These are phyloP conservation scores for Megacollybia platyphylla DNA, from an alignment of 1,284 basidiomycete species.

Conservation along the genomic window DNA sequence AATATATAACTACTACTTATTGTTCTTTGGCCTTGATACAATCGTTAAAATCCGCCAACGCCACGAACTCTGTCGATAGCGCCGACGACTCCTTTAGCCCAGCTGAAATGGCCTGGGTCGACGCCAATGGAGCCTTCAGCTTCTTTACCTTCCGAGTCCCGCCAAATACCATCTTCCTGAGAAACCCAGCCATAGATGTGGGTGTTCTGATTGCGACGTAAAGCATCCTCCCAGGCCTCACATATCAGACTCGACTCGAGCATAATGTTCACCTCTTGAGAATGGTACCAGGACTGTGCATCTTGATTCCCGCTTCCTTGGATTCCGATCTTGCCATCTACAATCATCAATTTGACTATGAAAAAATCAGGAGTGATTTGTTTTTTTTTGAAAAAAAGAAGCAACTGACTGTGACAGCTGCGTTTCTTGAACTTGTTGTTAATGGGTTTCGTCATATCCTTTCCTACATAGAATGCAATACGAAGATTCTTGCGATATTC, in stretches of 20 bases:
- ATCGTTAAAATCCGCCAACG: slow-evolving; percentile 4
- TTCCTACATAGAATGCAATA: slow-evolving; percentile 58
- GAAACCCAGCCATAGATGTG: slow-evolving; percentile 46
- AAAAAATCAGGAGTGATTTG: not conserved
- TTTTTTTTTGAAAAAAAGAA: no score
- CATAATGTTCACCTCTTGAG: slow-evolving; percentile 69
- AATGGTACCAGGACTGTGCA: slow-evolving; percentile 72
- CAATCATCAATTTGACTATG: slow-evolving; percentile 58
- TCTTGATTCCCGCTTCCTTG: slow-evolving; percentile 63
- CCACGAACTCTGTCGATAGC: slow-evolving; percentile 15
- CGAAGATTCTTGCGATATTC: slow-evolving; percentile 42
- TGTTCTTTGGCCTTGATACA: not conserved
- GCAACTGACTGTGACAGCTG: slow-evolving; percentile 42
- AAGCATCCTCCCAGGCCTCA: slow-evolving; percentile 49
- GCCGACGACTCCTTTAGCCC: slow-evolving; percentile 18
- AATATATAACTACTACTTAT: not conserved
- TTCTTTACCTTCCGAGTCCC: slow-evolving; percentile 38
- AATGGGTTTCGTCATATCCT: slow-evolving; percentile 61
- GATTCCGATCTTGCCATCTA: slow-evolving; percentile 63
- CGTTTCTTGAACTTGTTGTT: slow-evolving; percentile 65
- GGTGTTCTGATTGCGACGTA: slow-evolving; percentile 63
- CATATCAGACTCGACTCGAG: slow-evolving; percentile 53
- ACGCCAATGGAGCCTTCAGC: slow-evolving; percentile 16
- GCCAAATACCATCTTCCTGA: slow-evolving; percentile 55
- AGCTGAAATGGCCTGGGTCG: slow-evolving; percentile 15